Evolutionary conservation across 352 stramenopile species (phyloP).

Genomic region (Phytophthora constricta): DNA sequence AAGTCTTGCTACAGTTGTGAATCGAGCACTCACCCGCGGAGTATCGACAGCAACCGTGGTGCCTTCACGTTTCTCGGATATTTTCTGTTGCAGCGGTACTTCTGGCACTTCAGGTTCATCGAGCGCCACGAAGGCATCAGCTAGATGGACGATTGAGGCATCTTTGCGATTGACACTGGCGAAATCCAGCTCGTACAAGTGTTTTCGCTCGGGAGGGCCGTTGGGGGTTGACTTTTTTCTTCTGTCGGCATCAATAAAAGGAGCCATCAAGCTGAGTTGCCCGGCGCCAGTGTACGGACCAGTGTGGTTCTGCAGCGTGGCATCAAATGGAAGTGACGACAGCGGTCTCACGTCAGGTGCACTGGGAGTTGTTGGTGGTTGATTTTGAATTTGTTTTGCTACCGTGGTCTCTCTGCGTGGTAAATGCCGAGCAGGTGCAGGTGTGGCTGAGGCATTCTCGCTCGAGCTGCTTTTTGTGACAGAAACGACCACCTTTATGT

Average conservation of each 20-base stretch:
- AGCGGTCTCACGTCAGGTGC: slow-evolving; percentile 13
- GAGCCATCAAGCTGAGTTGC: slow-evolving; percentile 49
- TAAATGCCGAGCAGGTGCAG: slow-evolving; percentile 6
- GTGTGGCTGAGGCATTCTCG: neutral
- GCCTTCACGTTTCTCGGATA: neutral
- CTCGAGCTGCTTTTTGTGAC: slow-evolving; percentile 15
- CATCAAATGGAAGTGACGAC: slow-evolving; percentile 37
- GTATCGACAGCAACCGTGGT: neutral
- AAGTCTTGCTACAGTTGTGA: slow-evolving; percentile 27
- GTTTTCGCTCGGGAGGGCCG: slow-evolving; percentile 23
- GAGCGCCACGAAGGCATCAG: neutral
- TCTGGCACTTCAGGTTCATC: slow-evolving; percentile 2
- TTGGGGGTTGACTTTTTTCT: slow-evolving; percentile 16
- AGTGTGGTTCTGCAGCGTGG: slow-evolving; percentile 28
- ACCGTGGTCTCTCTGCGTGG: slow-evolving; percentile 1
- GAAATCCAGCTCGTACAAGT: slow-evolving; percentile 39
- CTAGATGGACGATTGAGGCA: slow-evolving; percentile 18
- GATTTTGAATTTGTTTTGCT: slow-evolving; percentile 15
- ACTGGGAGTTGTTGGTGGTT: slow-evolving; percentile 5
- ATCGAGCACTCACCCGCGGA: slow-evolving; percentile 13
- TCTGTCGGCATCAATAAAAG: slow-evolving; percentile 45
- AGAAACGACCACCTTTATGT: slow-evolving; percentile 31
- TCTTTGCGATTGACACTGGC: slow-evolving; percentile 18
- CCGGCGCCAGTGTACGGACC: slow-evolving; percentile 35
- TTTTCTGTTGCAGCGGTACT: neutral